Conservation (phyloP, 768 basidiomycete genomes). For the Boletus tomentosulus region DNA sequence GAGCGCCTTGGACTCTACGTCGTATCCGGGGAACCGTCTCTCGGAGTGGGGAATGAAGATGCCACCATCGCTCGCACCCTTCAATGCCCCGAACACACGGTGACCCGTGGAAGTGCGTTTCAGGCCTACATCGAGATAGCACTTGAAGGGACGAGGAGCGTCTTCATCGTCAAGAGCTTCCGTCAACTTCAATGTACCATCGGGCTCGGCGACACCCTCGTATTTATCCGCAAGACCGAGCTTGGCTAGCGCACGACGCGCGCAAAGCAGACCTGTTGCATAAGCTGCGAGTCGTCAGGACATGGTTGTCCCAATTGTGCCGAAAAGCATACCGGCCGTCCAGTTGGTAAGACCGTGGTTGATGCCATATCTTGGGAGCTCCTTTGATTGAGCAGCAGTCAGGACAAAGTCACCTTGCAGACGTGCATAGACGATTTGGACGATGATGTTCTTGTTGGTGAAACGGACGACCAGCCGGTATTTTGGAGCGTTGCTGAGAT, state of each 20-base stretch:
- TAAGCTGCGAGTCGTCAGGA: slow-evolving; percentile 55
- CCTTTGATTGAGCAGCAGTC: slow-evolving; percentile 80
- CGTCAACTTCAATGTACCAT: slow-evolving; percentile 80
- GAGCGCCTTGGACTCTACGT: slow-evolving; percentile 86
- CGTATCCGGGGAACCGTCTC: slow-evolving; percentile 97
- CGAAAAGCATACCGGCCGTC: slow-evolving; percentile 71
- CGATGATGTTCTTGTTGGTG: slow-evolving; percentile 95
- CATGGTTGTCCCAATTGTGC: background rate
- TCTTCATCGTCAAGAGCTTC: slow-evolving; percentile 87
- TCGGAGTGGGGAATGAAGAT: slow-evolving; percentile 97
- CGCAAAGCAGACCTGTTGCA: slow-evolving; percentile 92
- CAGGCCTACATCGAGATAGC: slow-evolving; percentile 97
- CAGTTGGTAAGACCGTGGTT: slow-evolving; percentile 99
- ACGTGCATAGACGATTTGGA: slow-evolving; percentile 94
- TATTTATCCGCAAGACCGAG: slow-evolving; percentile 98
- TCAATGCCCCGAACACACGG: slow-evolving; percentile 97
- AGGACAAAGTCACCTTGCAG: slow-evolving; percentile 96
- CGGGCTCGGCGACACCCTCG: slow-evolving; percentile 87
- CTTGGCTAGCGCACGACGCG: slow-evolving; percentile 92
- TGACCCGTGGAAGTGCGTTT: slow-evolving; percentile 97
- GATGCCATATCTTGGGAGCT: slow-evolving; percentile 95
- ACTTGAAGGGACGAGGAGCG: slow-evolving; percentile 97
- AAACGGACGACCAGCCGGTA: slow-evolving; percentile 98
- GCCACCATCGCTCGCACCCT: slow-evolving; percentile 97
- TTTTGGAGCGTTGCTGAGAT: slow-evolving; percentile 83